phyloP scores from a whole-genome alignment of 2,329 filamentous ascomycete species.

The Aspergillus ibericus region DNA sequence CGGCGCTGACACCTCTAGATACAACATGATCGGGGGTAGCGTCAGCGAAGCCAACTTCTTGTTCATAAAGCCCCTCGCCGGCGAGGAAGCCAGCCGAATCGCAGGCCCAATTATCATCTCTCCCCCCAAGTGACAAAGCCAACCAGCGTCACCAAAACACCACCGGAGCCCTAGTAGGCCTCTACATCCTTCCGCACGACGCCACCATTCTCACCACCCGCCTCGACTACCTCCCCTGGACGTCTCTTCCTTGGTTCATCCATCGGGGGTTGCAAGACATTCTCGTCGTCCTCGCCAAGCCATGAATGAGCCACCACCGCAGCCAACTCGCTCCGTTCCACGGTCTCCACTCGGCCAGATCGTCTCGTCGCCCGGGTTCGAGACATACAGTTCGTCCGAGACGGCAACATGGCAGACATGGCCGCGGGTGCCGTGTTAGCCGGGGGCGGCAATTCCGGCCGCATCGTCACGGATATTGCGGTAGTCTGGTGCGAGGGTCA shows the following conservation, averaged over 20 bases:
- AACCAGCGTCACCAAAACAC: neutral
- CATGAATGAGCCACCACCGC: neutral
- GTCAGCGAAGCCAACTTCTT: slow-evolving; percentile 10
- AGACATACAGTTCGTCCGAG: slow-evolving; percentile 1
- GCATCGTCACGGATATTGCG: slow-evolving; percentile 10
- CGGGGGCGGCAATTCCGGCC: slow-evolving; percentile 11
- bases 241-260: neutral
- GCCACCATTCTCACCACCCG: neutral
- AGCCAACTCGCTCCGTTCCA: neutral
- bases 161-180: neutral
- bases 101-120: neutral
- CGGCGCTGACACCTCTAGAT: slow-evolving; percentile 9
- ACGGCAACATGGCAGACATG: slow-evolving; percentile 4
- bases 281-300: neutral
- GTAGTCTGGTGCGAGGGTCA: neutral
- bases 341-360: neutral
- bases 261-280: neutral
- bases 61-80: neutral
- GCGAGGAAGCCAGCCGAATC: neutral
- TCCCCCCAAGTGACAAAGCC: neutral
- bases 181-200: neutral
- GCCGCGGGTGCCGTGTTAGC: slow-evolving; percentile 9
- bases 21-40: slow-evolving; percentile 12
- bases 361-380: neutral
- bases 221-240: slow-evolving; percentile 4